A percentile compares a stretch with the other conserved stretches of the same genome.
phyloP scores from a whole-genome alignment of 768 basidiomycete genomes.

The Sporobolomyces pararoseus region DNA sequence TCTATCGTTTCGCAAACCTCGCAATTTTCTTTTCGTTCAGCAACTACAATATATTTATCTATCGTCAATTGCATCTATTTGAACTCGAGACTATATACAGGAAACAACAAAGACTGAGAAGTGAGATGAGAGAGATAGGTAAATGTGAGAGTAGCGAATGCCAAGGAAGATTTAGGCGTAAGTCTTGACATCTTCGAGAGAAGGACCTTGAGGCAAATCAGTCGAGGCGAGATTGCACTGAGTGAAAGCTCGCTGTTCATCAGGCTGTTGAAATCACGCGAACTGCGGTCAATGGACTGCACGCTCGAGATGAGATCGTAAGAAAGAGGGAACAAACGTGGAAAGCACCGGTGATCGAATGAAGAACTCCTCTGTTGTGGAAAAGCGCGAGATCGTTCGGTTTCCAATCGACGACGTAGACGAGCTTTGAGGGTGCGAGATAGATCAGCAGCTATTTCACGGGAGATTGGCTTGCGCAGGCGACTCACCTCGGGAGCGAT shows the following conservation, averaged over 20 bases:
- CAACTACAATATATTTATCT: no score
- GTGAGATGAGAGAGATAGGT: no score
- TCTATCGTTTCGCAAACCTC: neutral
- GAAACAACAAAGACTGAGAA: no score
- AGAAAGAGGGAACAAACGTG: slow-evolving; percentile 46
- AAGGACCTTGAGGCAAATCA: slow-evolving; percentile 66
- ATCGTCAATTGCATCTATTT: neutral
- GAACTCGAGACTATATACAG: no score
- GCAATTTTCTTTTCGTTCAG: neutral
- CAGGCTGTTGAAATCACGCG: neutral
- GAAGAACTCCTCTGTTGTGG: slow-evolving; percentile 78
- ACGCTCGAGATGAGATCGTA: neutral
- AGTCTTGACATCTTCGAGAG: slow-evolving; percentile 60
- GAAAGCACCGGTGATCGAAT: slow-evolving; percentile 75
- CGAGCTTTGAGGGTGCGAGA: slow-evolving; percentile 54
- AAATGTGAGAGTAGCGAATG: neutral
- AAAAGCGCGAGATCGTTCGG: slow-evolving; percentile 75
- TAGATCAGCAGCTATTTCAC: neutral
- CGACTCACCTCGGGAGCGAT: slow-evolving; percentile 67
- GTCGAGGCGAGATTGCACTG: slow-evolving; percentile 79
- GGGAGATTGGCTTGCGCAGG: neutral
- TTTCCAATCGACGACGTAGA: slow-evolving; percentile 85
- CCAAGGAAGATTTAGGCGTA: slow-evolving; percentile 16
- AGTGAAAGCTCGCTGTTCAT: slow-evolving; percentile 10
- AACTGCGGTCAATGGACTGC: no score